Conservation (phyloP, 2,329 filamentous ascomycete genomes). For the Fusarium agapanthi region DNA sequence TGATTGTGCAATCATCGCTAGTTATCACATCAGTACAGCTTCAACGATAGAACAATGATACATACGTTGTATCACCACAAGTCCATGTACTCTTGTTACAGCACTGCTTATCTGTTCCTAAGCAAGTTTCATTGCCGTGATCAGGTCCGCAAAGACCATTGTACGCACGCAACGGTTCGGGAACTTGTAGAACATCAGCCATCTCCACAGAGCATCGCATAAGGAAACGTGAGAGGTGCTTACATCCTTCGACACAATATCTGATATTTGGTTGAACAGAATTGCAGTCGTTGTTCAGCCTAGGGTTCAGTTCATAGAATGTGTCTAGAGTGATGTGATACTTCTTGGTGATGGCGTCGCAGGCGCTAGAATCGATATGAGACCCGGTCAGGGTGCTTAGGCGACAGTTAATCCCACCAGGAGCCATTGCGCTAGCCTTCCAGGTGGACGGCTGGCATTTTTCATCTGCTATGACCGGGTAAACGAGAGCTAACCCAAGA, state of each 20-base stretch:
- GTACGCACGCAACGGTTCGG: no score
- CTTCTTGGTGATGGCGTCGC: neutral
- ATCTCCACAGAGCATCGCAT: no score
- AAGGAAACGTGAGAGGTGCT: no score
- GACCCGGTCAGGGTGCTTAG: neutral
- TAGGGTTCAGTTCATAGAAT: neutral
- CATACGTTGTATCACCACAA: no score
- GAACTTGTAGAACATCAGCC: no score
- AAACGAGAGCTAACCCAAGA: neutral
- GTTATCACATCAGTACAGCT: no score
- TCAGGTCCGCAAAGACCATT: no score
- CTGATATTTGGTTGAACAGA: neutral
- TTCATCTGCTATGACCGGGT: neutral
- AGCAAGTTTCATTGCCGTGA: no score
- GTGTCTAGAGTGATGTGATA: neutral
- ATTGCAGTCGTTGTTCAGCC: neutral
- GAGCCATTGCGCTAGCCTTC: neutral
- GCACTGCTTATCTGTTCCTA: no score
- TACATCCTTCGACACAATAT: neutral
- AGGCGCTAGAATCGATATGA: neutral
- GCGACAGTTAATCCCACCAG: neutral
- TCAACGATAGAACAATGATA: no score
- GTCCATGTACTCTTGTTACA: no score
- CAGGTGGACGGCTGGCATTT: neutral
- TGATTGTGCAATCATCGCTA: no score